Conservation (phyloP, 768 basidiomycete genomes). For the Fibroporia radiculosa region DNA sequence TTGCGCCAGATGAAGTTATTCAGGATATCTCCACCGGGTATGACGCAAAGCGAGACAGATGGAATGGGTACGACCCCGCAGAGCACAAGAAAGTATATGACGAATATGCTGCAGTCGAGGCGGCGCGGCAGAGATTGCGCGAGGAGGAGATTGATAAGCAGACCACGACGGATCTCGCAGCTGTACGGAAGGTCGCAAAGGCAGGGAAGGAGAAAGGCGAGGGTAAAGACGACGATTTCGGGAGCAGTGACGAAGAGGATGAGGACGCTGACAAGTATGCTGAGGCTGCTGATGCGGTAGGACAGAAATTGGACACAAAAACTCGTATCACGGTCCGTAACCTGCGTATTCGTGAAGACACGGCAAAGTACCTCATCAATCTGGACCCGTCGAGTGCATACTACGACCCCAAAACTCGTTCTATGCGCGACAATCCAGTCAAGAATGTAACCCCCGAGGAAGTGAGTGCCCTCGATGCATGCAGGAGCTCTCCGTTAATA, state of each 20-base stretch:
- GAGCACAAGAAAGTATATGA: conserved; percentile 85
- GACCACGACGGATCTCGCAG: conserved; percentile 85
- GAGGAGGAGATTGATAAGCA: conserved; percentile 99
- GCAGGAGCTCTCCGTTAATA: conserved; percentile 1
- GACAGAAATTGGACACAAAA: conserved; percentile 97
- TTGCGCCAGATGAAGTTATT: conserved; percentile 85
- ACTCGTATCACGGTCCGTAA: conserved; percentile 98
- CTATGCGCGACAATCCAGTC: conserved; percentile 95
- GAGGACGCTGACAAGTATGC: conserved; percentile 98
- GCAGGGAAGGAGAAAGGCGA: conserved; percentile 71
- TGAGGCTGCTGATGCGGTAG: conserved; percentile 94
- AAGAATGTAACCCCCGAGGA: conserved; percentile 79
- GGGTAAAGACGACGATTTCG: conserved; percentile 82
- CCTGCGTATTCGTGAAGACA: conserved; percentile 97
- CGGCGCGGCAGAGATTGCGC: conserved; percentile 79
- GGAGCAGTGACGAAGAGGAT: conserved; percentile 92
- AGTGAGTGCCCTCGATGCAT: conserved; percentile 37
- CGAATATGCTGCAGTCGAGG: conserved; percentile 90
- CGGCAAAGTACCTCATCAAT: conserved; percentile 97
- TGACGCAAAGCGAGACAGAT: conserved; percentile 93
- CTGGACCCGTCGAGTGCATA: conserved; percentile 93
- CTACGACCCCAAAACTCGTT: conserved; percentile 98
- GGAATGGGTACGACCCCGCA: conserved; percentile 95
- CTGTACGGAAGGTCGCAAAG: conserved; percentile 91
- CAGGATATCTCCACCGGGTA: conserved; percentile 75